Evolutionary conservation across 2,329 filamentous ascomycete genomes (phyloP), one percentile per base, ranked within the genome.

Genomic region (Chaetomium globosum): DNA sequence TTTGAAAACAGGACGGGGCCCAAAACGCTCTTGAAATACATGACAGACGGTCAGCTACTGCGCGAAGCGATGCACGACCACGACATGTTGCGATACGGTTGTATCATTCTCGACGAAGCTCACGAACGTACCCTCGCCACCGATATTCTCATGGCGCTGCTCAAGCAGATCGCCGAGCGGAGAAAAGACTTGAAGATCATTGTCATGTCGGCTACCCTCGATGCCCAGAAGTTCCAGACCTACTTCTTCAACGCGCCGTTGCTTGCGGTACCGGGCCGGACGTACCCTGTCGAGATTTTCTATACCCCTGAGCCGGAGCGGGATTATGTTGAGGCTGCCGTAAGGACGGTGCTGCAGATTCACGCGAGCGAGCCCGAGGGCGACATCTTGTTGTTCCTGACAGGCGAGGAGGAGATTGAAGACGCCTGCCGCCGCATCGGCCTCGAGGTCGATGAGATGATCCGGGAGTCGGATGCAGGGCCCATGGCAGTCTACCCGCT

Each of bases 31-130:
- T 86, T 99, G 76, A 99, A 99, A 82, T 99, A 99, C 83, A 99
- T 99, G 95, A 99, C 96, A 53, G 95, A 99, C 75, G 96, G 96
- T 86, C 98, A 99, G 90, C 87, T 99, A 73, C 84, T 98, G 74
- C 85, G 95, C 74, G 95, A 99, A 80, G 93, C 95, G 64, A 96
- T 99, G 89, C 89, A 97, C 78, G 95, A 99, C 77, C 91, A 93
- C 74, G 86, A 96, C 72, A 87, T 99, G 80, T 89, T 86, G 59
- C 90, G 93, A 62, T 99, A 99, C 80, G 95, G 92, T 82, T 96
- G 92, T 74, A 98, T 99, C 76, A 98, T 99, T 78, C 89, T 99
- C 68, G 95, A 99, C 77, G 95, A 99, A 78, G 95, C 96, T 62
- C 95, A 99, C 87, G 95, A 99, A 80, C 88, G 96, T 77, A 99